Percentiles rank a stretch among this genome's conserved stretches.
These are phyloP conservation scores for Heteromeles arbutifolia DNA, from an alignment of 306 rosid species.

Conservation along the genomic window DNA sequence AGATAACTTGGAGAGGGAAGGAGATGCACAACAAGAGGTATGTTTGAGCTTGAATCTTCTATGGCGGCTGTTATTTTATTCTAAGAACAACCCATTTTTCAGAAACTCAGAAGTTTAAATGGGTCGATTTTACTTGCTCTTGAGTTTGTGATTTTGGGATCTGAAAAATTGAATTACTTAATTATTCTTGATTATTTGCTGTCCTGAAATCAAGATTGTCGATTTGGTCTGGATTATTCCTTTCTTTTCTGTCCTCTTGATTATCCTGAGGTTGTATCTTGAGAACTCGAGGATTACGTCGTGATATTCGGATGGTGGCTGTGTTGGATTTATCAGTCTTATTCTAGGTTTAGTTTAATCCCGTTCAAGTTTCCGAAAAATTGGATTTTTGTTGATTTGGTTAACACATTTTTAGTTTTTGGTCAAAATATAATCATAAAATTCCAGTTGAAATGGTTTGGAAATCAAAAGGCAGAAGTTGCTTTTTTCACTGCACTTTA, in stretches of 20 bases:
- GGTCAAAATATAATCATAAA: background rate
- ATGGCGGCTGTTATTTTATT: constrained; percentile 1
- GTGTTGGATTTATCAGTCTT: background rate
- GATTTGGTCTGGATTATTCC: background rate
- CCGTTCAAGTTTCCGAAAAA: background rate
- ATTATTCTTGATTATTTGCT: background rate
- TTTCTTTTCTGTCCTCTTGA: background rate
- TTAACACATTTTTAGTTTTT: background rate
- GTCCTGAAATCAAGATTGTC: background rate
- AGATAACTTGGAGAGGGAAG: constrained; percentile 14
- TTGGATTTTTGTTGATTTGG: background rate
- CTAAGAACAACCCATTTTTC: constrained; percentile 30
- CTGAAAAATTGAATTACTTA: background rate
- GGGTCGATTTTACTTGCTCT: constrained; percentile 12
- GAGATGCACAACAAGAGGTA: constrained; percentile 34
- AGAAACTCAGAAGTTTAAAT: constrained; percentile 6
- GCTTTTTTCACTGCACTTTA: background rate
- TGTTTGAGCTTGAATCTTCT: background rate
- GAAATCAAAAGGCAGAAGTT: background rate
- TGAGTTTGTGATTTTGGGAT: constrained; percentile 7
- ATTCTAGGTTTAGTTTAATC: background rate
- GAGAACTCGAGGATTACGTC: background rate
- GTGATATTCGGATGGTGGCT: background rate
- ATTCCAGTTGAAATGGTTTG: background rate
- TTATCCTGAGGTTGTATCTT: background rate